Conservation (phyloP, 139 green algal genomes). For the Bryopsis sp. region DNA sequence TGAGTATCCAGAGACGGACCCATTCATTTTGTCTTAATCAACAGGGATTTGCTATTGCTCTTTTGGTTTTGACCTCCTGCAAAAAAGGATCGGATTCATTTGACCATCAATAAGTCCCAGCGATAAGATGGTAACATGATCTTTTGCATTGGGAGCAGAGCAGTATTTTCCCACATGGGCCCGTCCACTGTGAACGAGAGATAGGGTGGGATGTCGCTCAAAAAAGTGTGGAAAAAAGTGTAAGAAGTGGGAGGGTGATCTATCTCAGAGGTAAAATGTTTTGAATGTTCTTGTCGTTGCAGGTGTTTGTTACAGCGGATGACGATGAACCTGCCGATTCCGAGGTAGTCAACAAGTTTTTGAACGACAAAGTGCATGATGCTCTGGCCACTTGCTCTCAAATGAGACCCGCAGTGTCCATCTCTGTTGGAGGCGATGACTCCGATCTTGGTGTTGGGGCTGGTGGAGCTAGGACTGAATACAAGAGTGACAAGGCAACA, state of each 20-base stretch:
- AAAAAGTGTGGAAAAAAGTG: not conserved
- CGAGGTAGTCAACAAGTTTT: constrained; percentile 39
- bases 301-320: constrained; percentile 66
- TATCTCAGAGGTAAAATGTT: not conserved
- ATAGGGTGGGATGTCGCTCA: no score
- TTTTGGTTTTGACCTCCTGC: not conserved
- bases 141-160: no score
- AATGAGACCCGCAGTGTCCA: constrained; percentile 94
- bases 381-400: constrained; percentile 80
- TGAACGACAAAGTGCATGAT: constrained; percentile 46
- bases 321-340: constrained; percentile 40
- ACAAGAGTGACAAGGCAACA: no score
- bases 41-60: no score
- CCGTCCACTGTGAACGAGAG: no score
- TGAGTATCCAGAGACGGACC: no score
- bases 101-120: no score
- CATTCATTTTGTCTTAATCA: no score
- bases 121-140: no score
- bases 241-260: constrained; percentile 15
- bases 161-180: no score
- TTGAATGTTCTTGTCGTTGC: not conserved
- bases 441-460: constrained; percentile 65
- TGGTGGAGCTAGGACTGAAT: constrained; percentile 74
- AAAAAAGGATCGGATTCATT: no score
- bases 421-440: constrained; percentile 71